Percentiles rank a stretch among this genome's conserved stretches.
Evolutionary conservation across 768 basidiomycete genomes (phyloP).

Genomic region (Ramaria sp.): DNA sequence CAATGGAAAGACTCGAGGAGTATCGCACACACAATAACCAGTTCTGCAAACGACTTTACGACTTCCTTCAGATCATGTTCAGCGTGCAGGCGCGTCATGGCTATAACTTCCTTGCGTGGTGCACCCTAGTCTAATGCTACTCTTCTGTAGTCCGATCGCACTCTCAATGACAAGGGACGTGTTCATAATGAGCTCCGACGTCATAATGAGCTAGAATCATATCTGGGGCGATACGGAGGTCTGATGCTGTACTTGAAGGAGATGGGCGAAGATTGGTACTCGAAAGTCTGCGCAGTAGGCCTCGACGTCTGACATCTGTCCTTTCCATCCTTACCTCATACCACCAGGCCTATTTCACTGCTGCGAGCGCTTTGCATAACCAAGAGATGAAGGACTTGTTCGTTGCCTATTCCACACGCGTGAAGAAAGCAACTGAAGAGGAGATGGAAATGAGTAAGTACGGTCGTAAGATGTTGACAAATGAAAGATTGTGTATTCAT

Average conservation of each 20-base stretch:
- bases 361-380: constrained; percentile 71
- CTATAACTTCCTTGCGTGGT: neutral
- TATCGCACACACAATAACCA: constrained; percentile 84
- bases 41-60: constrained; percentile 86
- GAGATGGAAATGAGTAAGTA: constrained; percentile 58
- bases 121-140: neutral
- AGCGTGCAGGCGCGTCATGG: constrained; percentile 63
- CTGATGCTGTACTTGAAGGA: constrained; percentile 89
- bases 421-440: constrained; percentile 64
- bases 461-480: constrained; percentile 8
- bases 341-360: constrained; percentile 78
- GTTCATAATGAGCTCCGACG: constrained; percentile 29
- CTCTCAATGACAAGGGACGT: constrained; percentile 28
- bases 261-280: constrained; percentile 87
- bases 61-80: constrained; percentile 87
- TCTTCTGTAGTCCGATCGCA: constrained; percentile 23
- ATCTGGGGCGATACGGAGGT: constrained; percentile 81
- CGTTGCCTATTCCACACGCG: constrained; percentile 38
- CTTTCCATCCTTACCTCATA: neutral
- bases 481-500: constrained; percentile 5
- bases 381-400: constrained; percentile 72
- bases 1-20: constrained; percentile 85
- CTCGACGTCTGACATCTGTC: neutral
- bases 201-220: constrained; percentile 68
- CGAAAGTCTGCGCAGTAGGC: constrained; percentile 81